Evolutionary conservation across 495 filamentous ascomycete species (phyloP).

Genomic region (Apiosordaria backusii): DNA sequence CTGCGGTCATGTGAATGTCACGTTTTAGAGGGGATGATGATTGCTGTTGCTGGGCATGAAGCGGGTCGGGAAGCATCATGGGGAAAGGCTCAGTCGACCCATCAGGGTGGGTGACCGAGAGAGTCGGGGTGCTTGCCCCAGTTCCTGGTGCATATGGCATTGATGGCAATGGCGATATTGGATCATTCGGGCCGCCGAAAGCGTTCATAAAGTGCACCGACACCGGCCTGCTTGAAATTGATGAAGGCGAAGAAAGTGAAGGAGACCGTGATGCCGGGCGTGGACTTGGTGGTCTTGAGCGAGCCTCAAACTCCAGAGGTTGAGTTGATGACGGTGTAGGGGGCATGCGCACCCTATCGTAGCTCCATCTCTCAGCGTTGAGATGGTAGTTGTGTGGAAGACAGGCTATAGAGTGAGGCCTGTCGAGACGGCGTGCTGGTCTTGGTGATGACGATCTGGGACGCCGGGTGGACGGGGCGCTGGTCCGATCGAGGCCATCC

Average conservation of each 20-base stretch:
- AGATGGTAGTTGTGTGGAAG: neutral
- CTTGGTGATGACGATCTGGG: neutral
- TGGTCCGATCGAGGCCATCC: neutral
- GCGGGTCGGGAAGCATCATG: neutral
- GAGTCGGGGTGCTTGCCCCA: neutral
- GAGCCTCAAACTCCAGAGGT: neutral
- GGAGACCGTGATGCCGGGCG: neutral
- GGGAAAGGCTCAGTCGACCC: neutral
- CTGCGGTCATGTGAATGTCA: neutral
- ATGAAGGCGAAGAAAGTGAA: neutral
- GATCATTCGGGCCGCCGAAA: neutral
- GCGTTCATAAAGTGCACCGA: neutral
- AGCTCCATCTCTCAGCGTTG: neutral
- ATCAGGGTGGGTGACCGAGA: neutral
- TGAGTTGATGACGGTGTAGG: neutral
- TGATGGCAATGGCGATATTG: neutral
- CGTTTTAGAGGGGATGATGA: neutral
- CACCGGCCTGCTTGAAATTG: neutral
- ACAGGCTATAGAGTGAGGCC: neutral
- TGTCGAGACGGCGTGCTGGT: neutral
- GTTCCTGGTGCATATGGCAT: neutral
- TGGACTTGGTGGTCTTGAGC: neutral
- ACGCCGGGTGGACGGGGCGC: neutral
- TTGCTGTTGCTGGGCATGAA: neutral
- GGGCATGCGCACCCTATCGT: neutral